Base-by-base conservation (phyloP, 805 yeast species). In the Kluyveromyces siamensis region DNA sequence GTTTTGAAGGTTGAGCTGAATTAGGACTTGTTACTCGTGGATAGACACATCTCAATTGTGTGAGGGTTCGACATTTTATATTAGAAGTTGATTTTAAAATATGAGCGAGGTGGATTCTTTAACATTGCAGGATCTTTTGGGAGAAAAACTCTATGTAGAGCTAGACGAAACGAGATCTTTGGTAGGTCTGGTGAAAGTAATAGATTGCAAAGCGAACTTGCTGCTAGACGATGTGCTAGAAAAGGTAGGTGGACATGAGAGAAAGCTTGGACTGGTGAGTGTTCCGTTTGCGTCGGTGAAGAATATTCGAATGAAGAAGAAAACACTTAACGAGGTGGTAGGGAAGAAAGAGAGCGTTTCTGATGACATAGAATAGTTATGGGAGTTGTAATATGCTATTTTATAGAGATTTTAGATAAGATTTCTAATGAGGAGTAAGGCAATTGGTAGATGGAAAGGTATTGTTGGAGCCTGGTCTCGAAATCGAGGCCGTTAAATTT, bases 401-500 rank as follows among this genome's bases (percentile, higher is more conserved):
- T 13, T 30, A 30, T 11, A 30, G 11, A 30, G 35, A 30, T 4
- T 5, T 10, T 30, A 30, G 35, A 30, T 30, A 30, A 2, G 3
- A 30, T 30, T 30, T 30, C 35, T 5, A 8, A 13, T 13, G 35
- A 7, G 7, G 35, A 30, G 45, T 45, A 50, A 8, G 50, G 44
- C 18, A 50, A 40, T 17, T 49, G 45, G 19, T 49, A 41, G 13
- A 39, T 43, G 33, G 36, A 19, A 16, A 54, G 43, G 45, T 83
- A 83, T 2, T 43, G 43, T 0, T 54, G 52, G 2, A 83, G 55
- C 40, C 89, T 69, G 7, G 72, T 69, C n/a, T 50, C 47, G 18
- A 83, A 62, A 3, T 67, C 52, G 8, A 54, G 27, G 0, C 83
- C 85, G 58, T 88, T 88, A 91, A 95, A 87, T 8, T 47, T 35